Conservation (phyloP, 495 filamentous ascomycete species). For the Elasticomyces elasticus region DNA sequence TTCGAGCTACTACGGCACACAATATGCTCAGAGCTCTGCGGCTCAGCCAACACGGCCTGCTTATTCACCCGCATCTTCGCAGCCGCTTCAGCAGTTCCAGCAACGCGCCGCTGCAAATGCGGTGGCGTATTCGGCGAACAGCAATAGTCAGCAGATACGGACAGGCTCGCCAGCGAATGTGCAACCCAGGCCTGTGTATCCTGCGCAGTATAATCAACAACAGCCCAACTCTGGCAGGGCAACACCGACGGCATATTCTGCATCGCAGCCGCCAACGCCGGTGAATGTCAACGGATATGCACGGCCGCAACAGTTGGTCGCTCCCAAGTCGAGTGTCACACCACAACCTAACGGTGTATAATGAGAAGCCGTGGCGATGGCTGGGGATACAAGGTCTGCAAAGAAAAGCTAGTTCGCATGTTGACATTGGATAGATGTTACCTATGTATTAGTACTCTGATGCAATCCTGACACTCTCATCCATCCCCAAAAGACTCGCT, state of each 20-base stretch:
- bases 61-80: slow-evolving; percentile 7
- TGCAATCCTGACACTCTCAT: not conserved
- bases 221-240: slow-evolving; percentile 4
- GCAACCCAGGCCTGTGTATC: slow-evolving; percentile 6
- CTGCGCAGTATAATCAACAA: slow-evolving; percentile 7
- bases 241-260: slow-evolving; percentile 5
- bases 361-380: not conserved
- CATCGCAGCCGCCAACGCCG: slow-evolving; percentile 13
- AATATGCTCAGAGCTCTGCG: slow-evolving; percentile 3
- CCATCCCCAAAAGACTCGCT: not conserved
- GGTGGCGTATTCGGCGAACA: slow-evolving; percentile 5
- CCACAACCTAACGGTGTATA: slow-evolving; percentile 8
- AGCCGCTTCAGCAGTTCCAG: slow-evolving; percentile 15
- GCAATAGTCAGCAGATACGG: not conserved
- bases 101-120: slow-evolving; percentile 15
- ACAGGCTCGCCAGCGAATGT: slow-evolving; percentile 13
- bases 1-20: not conserved
- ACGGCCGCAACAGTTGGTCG: not conserved
- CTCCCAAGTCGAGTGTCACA: slow-evolving; percentile 6
- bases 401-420: not conserved
- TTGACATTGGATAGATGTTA: not conserved
- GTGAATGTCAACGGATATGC: slow-evolving; percentile 11
- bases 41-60: slow-evolving; percentile 10
- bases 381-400: not conserved
- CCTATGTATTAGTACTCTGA: not conserved